Percentiles rank a stretch among this genome's conserved stretches.
phyloP scores from a whole-genome alignment of 2,329 filamentous ascomycete species.

The Arthrinium phaeospermum region DNA sequence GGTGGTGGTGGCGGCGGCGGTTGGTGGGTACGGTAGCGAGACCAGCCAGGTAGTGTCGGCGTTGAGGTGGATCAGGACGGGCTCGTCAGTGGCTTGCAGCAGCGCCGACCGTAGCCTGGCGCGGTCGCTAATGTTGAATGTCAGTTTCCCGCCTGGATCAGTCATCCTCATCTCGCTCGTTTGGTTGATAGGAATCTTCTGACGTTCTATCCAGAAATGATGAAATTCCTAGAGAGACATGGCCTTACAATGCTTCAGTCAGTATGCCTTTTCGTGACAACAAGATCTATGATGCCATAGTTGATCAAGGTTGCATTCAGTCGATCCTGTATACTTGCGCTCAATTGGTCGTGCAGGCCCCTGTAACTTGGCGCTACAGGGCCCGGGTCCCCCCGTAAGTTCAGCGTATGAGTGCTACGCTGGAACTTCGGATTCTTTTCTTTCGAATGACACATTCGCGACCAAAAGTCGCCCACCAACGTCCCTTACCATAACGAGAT shows the following conservation, averaged over 20 bases:
- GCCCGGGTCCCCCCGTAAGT: neutral
- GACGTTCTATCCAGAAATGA: neutral
- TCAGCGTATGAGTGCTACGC: neutral
- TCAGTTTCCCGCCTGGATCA: neutral
- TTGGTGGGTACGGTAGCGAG: constrained; percentile 62
- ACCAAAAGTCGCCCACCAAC: neutral
- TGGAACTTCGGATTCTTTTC: neutral
- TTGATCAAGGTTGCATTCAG: neutral
- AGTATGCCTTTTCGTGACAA: too few species aligned
- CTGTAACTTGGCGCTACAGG: neutral
- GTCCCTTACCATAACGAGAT: neutral
- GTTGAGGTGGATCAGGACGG: constrained; percentile 67
- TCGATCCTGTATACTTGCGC: neutral
- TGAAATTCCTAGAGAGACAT: neutral
- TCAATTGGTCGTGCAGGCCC: neutral
- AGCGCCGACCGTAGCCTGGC: constrained; percentile 18
- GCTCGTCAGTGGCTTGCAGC: constrained; percentile 23
- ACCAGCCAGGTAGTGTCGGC: constrained; percentile 72
- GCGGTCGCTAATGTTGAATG: constrained; percentile 20
- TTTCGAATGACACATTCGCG: neutral
- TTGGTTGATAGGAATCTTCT: neutral
- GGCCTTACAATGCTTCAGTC: neutral
- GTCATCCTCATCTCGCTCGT: neutral
- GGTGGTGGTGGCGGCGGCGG: constrained; percentile 43
- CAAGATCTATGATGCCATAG: constrained; percentile 7